Evolutionary conservation across 495 filamentous ascomycete species (phyloP).

Genomic region (Thozetella sp.): DNA sequence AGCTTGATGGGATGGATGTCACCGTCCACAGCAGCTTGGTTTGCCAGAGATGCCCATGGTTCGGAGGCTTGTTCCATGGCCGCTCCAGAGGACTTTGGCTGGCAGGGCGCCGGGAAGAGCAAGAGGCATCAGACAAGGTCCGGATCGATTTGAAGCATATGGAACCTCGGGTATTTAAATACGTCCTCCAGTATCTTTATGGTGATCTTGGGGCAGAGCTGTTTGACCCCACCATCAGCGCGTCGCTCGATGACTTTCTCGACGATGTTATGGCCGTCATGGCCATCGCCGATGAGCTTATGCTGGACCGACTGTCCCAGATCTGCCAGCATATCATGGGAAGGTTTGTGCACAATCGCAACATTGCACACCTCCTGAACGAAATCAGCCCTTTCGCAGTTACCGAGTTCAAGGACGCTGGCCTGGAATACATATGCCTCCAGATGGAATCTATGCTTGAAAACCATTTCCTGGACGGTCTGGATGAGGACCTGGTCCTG

Average conservation of each 20-base stretch:
- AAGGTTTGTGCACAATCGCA: slow-evolving; percentile 84
- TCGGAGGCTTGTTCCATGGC: slow-evolving; percentile 84
- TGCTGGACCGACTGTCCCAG: slow-evolving; percentile 89
- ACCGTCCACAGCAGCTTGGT: slow-evolving; percentile 75
- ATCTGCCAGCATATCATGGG: slow-evolving; percentile 88
- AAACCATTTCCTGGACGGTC: slow-evolving; percentile 79
- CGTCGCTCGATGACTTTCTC: slow-evolving; percentile 77
- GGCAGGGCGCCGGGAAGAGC: slow-evolving; percentile 56
- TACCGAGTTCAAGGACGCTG: slow-evolving; percentile 83
- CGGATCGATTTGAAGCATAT: slow-evolving; percentile 85
- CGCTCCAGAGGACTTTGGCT: slow-evolving; percentile 85
- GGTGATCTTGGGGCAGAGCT: slow-evolving; percentile 78
- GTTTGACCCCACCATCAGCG: slow-evolving; percentile 74
- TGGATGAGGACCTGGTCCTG: slow-evolving; percentile 80
- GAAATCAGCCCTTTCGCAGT: slow-evolving; percentile 80
- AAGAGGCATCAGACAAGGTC: slow-evolving; percentile 51
- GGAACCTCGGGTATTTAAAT: slow-evolving; percentile 66
- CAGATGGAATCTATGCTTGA: slow-evolving; percentile 89
- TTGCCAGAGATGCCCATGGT: slow-evolving; percentile 89
- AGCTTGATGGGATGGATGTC: slow-evolving; percentile 69
- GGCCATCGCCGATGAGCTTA: slow-evolving; percentile 87
- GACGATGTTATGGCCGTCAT: slow-evolving; percentile 92
- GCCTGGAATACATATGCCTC: slow-evolving; percentile 87
- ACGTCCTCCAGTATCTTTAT: slow-evolving; percentile 83
- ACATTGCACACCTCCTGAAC: slow-evolving; percentile 82